Conservation (phyloP, 352 stramenopile species). For the Hyaloperonospora brassicae region DNA sequence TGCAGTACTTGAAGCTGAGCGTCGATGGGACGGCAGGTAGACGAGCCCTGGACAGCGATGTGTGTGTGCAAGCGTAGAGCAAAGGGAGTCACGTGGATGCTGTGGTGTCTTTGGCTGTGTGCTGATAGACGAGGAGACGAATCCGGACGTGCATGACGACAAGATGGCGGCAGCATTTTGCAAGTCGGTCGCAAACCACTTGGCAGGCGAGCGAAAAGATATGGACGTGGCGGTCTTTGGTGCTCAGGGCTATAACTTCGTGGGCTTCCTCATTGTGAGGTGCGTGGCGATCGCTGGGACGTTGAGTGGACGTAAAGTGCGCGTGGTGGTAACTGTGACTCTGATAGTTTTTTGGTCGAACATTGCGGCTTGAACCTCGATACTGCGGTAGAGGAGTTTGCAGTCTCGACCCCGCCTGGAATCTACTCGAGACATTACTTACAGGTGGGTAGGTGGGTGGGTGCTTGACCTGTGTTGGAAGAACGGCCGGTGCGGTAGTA, state of each 20-base stretch:
- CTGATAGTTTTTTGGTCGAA: slow-evolving; percentile 64
- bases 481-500: neutral
- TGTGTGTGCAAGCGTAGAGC: neutral
- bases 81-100: too few species aligned
- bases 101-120: neutral
- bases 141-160: slow-evolving; percentile 37
- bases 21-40: slow-evolving; percentile 34
- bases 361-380: slow-evolving; percentile 52
- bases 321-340: slow-evolving; percentile 4
- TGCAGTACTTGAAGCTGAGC: slow-evolving; percentile 69
- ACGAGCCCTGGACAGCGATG: neutral
- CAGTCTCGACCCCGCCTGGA: slow-evolving; percentile 38
- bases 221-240: slow-evolving; percentile 75
- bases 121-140: slow-evolving; percentile 23
- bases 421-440: slow-evolving; percentile 64
- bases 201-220: slow-evolving; percentile 52
- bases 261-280: slow-evolving; percentile 71
- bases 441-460: slow-evolving; percentile 30
- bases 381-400: slow-evolving; percentile 59
- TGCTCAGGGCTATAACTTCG: slow-evolving; percentile 53
- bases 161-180: slow-evolving; percentile 56
- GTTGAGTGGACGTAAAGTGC: neutral
- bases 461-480: neutral
- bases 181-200: slow-evolving; percentile 46
- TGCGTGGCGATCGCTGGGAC: slow-evolving; percentile 14